A percentile compares a stretch with the other conserved stretches of the same genome.
Conservation (phyloP, 768 basidiomycete genomes). For the Leucosporidium scottii region DNA sequence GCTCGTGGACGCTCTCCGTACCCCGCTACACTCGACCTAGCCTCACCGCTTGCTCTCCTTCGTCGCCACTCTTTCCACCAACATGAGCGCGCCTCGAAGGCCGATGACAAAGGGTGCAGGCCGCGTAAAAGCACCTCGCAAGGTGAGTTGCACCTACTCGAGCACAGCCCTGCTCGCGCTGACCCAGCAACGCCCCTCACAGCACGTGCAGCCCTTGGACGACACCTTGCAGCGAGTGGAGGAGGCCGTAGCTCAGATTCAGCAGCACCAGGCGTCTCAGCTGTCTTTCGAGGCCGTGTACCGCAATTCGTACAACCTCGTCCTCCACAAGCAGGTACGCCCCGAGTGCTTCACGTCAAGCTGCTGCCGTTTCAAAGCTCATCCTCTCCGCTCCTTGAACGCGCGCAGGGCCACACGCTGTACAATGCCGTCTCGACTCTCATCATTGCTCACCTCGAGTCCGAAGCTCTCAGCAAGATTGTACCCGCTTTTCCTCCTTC, state of each 20-base stretch:
- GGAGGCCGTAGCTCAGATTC: conserved; percentile 84
- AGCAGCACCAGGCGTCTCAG: conserved; percentile 81
- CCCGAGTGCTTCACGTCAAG: too few relatives aligned
- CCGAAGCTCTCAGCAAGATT: conserved; percentile 66
- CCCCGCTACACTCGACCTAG: too few relatives aligned
- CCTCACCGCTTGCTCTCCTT: not conserved
- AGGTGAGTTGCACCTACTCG: not conserved
- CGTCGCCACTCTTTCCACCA: not conserved
- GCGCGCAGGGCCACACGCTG: conserved; percentile 61
- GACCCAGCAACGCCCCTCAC: not conserved
- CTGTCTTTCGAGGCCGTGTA: conserved; percentile 91
- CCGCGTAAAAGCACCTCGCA: conserved; percentile 23
- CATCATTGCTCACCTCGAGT: conserved; percentile 72
- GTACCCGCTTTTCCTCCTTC: conserved; percentile 70
- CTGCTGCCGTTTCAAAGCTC: not conserved
- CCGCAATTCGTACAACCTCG: conserved; percentile 89
- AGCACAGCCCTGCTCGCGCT: not conserved
- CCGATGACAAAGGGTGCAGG: conserved; percentile 13
- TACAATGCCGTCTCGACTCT: conserved; percentile 78
- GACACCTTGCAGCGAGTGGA: conserved; percentile 76
- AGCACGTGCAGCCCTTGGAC: conserved; percentile 50
- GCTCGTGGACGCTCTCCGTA: too few relatives aligned
- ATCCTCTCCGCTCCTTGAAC: not conserved
- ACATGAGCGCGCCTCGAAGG: conserved; percentile 4
- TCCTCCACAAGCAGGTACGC: not conserved